Base-by-base conservation (phyloP, 1,284 basidiomycete genomes). In the Cryptococcus wingfieldii region DNA sequence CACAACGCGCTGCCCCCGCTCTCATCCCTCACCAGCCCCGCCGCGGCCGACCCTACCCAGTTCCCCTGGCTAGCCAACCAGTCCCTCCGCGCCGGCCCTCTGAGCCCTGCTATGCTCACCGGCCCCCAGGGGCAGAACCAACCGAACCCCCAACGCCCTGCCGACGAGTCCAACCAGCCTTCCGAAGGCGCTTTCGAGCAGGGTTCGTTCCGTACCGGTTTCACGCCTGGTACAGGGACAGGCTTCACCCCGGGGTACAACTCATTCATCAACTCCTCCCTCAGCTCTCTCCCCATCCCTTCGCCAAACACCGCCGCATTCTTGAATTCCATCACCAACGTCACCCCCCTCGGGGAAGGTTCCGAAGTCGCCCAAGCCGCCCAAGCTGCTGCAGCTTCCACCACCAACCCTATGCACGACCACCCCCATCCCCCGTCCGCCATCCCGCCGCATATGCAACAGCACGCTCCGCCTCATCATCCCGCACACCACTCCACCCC, bases 41-140 rank as follows among this genome's bases (percentile, higher is more conserved):
- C 71, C 4, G 70, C 77, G 9, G 71, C 89, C 14, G 88, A 88
- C 66, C 77, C 78, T 19, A 81, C 81, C 19, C 77, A 82, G 56
- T 91, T 89, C 72, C 80, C 82, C 43, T 94, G 91, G 89, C 82
- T 76, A 1, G 71, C 74, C 1, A 69, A 64, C n/a, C 73, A 76
- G 50, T 93, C 90, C 1, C 83, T 97, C 31, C 84, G 94, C 47
- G 83, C 90, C 0, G 94, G 94, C 5, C 94, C 93, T 1, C 84
- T 97, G 41, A 91, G 88, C 7, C 93, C 94, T 39, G 93, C 94
- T 57, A 95, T 97, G 89, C 86, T 97, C 56, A 86, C 89, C 37
- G 93, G 89, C 14, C 93, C 93, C 2, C 84, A 87, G 71, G 65
- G 68, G 62, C 62, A 68, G 5, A 37, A 47, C 25, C 25, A 47